A percentile compares a stretch with the other conserved stretches of the same genome.
These are phyloP conservation scores for Fusarium protoensiforme DNA, from an alignment of 2,329 filamentous ascomycete species.

Conservation along the genomic window DNA sequence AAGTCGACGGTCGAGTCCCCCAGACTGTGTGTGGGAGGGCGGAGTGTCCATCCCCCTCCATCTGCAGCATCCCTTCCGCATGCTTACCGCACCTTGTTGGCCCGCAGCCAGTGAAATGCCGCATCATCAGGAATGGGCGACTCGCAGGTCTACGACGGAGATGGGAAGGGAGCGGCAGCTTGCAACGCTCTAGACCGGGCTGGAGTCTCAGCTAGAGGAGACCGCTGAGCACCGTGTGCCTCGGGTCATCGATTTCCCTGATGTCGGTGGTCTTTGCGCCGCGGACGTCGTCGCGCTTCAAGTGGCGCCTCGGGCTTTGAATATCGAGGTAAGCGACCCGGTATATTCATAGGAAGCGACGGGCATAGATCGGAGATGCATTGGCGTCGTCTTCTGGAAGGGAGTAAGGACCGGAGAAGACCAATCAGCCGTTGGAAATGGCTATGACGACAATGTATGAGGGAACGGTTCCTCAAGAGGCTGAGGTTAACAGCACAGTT, in stretches of 20 bases:
- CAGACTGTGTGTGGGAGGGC: not conserved
- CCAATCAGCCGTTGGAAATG: slow-evolving; percentile 17
- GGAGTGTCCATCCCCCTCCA: not conserved
- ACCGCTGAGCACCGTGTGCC: not conserved
- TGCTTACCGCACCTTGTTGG: slow-evolving; percentile 27
- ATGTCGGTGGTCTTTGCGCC: not conserved
- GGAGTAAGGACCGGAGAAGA: not conserved
- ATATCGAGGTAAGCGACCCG: not conserved
- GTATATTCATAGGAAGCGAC: slow-evolving; percentile 8
- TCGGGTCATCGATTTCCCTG: slow-evolving; percentile 1
- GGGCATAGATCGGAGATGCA: slow-evolving; percentile 25
- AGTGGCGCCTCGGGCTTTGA: not conserved
- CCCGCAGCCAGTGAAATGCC: slow-evolving; percentile 12
- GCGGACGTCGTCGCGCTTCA: not conserved
- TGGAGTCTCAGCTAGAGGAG: not conserved
- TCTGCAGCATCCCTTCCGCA: slow-evolving; percentile 7
- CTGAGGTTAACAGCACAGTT: not conserved
- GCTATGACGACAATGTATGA: slow-evolving; percentile 10
- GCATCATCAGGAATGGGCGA: slow-evolving; percentile 16
- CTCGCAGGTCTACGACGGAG: slow-evolving; percentile 3
- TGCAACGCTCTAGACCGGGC: slow-evolving; percentile 18
- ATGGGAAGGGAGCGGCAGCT: slow-evolving; percentile 11
- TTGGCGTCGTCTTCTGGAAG: slow-evolving; percentile 12
- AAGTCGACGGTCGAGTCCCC: not conserved
- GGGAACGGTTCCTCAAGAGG: not conserved